Evolutionary conservation across 106 monocot genomes (phyloP).

Genomic region (Ottelia alismoides): DNA sequence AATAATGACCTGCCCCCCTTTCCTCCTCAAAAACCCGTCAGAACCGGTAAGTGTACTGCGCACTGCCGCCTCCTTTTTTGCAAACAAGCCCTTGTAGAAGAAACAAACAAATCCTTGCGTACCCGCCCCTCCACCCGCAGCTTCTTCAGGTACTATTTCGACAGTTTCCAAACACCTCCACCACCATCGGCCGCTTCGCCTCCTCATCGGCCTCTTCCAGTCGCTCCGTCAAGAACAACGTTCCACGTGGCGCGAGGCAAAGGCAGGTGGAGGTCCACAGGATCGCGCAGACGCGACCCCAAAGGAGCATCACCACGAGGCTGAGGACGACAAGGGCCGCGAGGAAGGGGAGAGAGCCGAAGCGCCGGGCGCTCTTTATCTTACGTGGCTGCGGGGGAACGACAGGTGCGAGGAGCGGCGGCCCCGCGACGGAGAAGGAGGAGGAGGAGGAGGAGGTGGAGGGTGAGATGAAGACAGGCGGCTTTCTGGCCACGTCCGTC

Average conservation of each 20-base stretch:
- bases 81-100: too few relatives aligned
- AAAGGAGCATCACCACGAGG: constrained; percentile 1
- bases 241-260: background rate
- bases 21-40: too few relatives aligned
- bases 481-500: background rate
- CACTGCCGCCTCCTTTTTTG: too few relatives aligned
- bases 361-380: background rate
- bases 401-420: background rate
- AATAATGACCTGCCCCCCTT: too few relatives aligned
- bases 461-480: background rate
- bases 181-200: too few relatives aligned
- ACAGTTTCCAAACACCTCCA: too few relatives aligned
- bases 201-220: too few relatives aligned
- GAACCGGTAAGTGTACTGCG: too few relatives aligned
- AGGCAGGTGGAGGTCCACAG: constrained; percentile 7
- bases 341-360: background rate
- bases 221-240: too few relatives aligned
- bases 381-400: background rate
- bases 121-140: too few relatives aligned
- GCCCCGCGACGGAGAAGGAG: background rate
- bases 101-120: too few relatives aligned
- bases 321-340: background rate
- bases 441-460: background rate
- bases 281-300: constrained; percentile 6
- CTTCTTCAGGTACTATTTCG: too few relatives aligned